Conservation (phyloP, 2,329 filamentous ascomycete species). For the Botrytis galanthina region DNA sequence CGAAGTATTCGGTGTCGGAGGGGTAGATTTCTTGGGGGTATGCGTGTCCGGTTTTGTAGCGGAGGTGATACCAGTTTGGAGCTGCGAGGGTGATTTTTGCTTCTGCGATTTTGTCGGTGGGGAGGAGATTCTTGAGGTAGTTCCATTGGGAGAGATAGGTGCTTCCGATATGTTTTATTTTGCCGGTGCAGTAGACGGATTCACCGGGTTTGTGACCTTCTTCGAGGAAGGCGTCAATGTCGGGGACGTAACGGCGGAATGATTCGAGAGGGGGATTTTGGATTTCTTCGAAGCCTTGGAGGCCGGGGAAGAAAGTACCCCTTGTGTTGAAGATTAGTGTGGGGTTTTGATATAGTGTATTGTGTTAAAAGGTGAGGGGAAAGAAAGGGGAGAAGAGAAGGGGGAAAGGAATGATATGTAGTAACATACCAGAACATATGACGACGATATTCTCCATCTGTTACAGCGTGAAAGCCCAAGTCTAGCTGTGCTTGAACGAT, state of each 20-base stretch:
- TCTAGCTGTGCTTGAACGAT: slow-evolving; percentile 59
- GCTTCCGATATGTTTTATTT: slow-evolving; percentile 48
- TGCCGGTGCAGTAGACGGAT: slow-evolving; percentile 46
- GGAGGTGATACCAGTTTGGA: slow-evolving; percentile 68
- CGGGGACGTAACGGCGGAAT: slow-evolving; percentile 43
- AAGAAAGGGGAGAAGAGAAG: not conserved
- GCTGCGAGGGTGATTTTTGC: slow-evolving; percentile 68
- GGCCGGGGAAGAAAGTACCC: slow-evolving; percentile 34
- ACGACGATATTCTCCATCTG: slow-evolving; percentile 55
- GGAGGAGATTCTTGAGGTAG: slow-evolving; percentile 56
- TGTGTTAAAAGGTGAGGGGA: not conserved
- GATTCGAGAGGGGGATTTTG: slow-evolving; percentile 39
- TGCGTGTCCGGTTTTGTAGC: slow-evolving; percentile 53
- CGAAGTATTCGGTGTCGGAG: slow-evolving; percentile 52
- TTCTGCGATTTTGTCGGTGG: slow-evolving; percentile 59
- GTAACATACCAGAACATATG: slow-evolving; percentile 35
- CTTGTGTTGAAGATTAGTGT: slow-evolving; percentile 3
- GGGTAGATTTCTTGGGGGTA: slow-evolving; percentile 51
- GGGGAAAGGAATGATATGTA: not conserved
- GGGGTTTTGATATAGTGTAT: rapidly evolving
- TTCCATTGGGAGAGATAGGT: slow-evolving; percentile 56
- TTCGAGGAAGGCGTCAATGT: slow-evolving; percentile 44
- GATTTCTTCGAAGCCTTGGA: slow-evolving; percentile 35
- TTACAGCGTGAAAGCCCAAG: slow-evolving; percentile 55
- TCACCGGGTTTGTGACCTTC: slow-evolving; percentile 48